These are phyloP conservation scores for Yamadazyma insecticola DNA, from an alignment of 805 yeast genomes.

Conservation along the genomic window DNA sequence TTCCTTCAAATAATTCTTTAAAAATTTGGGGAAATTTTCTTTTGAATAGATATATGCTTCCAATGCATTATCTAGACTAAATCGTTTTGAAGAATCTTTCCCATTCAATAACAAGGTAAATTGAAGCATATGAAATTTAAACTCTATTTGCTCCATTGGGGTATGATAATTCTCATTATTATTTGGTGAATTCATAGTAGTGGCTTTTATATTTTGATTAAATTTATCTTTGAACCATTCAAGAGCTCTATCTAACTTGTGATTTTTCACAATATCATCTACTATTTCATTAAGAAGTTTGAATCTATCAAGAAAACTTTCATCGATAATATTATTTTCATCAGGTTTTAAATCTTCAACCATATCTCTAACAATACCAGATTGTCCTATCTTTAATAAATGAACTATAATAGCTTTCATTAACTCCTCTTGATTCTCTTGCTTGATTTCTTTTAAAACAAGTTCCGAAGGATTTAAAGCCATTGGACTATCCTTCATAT, in stretches of 20 bases:
- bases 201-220: constrained; percentile 9
- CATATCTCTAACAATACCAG: constrained; percentile 29
- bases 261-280: constrained; percentile 25
- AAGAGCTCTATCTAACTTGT: constrained; percentile 28
- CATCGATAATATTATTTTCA: constrained; percentile 17
- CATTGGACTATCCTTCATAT: not conserved
- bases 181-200: not conserved
- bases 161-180: not conserved
- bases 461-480: constrained; percentile 4
- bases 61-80: constrained; percentile 20
- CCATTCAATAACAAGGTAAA: constrained; percentile 28
- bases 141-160: constrained; percentile 22
- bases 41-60: constrained; percentile 35
- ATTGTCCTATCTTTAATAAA: constrained; percentile 36
- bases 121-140: constrained; percentile 39
- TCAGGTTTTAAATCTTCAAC: constrained; percentile 16
- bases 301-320: constrained; percentile 21
- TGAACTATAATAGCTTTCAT: constrained; percentile 35
- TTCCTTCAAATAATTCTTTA: constrained; percentile 26
- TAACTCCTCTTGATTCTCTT: constrained; percentile 25
- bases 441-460: constrained; percentile 10
- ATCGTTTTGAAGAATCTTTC: constrained; percentile 2
- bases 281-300: constrained; percentile 27
- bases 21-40: constrained; percentile 29
- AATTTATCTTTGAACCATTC: constrained; percentile 27